phyloP scores from a whole-genome alignment of 805 yeast genomes.

The Pichia scutulata region DNA sequence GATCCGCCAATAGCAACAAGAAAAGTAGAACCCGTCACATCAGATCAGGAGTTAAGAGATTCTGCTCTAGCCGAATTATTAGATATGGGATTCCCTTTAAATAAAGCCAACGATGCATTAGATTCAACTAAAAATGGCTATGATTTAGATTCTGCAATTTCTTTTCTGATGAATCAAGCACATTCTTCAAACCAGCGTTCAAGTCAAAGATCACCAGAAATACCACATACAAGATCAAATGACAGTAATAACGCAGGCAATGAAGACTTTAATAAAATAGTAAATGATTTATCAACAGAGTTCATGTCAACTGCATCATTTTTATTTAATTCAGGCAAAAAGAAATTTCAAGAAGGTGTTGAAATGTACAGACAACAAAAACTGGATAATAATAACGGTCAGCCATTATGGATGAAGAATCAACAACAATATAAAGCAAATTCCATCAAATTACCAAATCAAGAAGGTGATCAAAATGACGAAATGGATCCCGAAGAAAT shows the following conservation, averaged over 20 bases:
- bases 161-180: conserved; percentile 54
- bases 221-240: not conserved
- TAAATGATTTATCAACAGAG: conserved; percentile 49
- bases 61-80: conserved; percentile 56
- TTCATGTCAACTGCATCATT: conserved; percentile 53
- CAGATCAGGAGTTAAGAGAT: conserved; percentile 27
- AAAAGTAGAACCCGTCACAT: not conserved
- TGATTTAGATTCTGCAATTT: conserved; percentile 59
- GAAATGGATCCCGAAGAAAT: conserved; percentile 30
- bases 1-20: not conserved
- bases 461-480: conserved; percentile 38
- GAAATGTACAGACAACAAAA: conserved; percentile 43
- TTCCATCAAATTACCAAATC: conserved; percentile 27
- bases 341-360: conserved; percentile 54
- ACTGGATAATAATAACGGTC: conserved; percentile 24
- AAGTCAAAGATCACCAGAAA: not conserved
- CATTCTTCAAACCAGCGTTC: conserved; percentile 27
- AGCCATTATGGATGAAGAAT: conserved; percentile 74
- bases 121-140: conserved; percentile 41
- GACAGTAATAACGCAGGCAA: not conserved
- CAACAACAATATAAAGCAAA: conserved; percentile 41
- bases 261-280: conserved; percentile 32
- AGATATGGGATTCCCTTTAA: conserved; percentile 72
- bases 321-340: conserved; percentile 49
- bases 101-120: conserved; percentile 54